phyloP scores from a whole-genome alignment of 2,329 filamentous ascomycete genomes.

The Metarhizium humberi region DNA sequence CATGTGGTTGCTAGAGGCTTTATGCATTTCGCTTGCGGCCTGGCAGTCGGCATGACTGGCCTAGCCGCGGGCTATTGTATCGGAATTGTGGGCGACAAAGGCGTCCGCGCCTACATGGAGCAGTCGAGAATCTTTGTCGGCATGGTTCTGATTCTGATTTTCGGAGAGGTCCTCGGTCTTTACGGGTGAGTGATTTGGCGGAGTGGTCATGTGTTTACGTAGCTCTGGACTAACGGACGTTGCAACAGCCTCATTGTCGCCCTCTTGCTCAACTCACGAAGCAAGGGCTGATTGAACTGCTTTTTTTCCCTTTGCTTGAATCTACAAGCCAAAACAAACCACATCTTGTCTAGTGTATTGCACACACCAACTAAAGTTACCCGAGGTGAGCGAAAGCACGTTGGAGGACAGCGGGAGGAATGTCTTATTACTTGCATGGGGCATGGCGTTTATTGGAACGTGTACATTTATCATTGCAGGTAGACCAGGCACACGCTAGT shows the following conservation, averaged over 20 bases:
- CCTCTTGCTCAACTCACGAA: constrained; percentile 85
- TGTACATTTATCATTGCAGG: constrained; percentile 21
- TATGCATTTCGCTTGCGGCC: constrained; percentile 84
- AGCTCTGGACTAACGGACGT: background rate
- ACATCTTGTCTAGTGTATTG: background rate
- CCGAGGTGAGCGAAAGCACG: background rate
- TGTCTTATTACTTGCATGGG: constrained; percentile 21
- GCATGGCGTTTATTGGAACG: constrained; percentile 26
- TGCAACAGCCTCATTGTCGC: constrained; percentile 72
- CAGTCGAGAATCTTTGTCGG: constrained; percentile 95
- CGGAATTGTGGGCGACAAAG: constrained; percentile 88
- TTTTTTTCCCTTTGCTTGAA: background rate
- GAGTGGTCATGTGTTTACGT: background rate
- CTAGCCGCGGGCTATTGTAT: constrained; percentile 94
- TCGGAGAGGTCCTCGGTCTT: constrained; percentile 91
- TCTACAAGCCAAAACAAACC: background rate
- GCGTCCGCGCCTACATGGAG: constrained; percentile 90
- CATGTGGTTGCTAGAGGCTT: constrained; percentile 54
- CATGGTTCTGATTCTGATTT: constrained; percentile 98
- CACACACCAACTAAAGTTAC: constrained; percentile 9
- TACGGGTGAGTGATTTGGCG: constrained; percentile 64
- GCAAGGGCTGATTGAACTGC: constrained; percentile 41
- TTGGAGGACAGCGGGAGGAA: background rate
- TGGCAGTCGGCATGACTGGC: constrained; percentile 86
- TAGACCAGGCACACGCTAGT: constrained; percentile 8